Evolutionary conservation across 768 basidiomycete genomes (phyloP), one percentile per base, ranked within the genome.

Genomic region (Leccinum arenicola): DNA sequence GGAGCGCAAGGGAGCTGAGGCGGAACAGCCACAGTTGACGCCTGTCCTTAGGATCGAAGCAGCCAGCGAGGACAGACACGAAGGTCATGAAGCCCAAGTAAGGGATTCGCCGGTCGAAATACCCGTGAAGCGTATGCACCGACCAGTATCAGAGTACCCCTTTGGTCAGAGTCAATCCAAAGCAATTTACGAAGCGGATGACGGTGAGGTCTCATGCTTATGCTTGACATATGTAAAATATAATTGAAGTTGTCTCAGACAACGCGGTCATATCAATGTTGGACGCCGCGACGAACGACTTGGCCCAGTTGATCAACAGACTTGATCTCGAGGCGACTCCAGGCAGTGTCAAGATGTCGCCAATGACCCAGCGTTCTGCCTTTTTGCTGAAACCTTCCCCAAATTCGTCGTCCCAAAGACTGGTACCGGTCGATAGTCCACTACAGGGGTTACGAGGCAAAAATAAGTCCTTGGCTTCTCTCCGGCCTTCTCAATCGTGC

Each of bases 311-410:
- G 4, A 89, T 93, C 70, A 89, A 86, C 61, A 81, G 82, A n/a
- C 78, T 93, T n/a, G 88, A 92, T 63, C 77, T 93, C 4, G 84
- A 91, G 67, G 88, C 89, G 4, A 93, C 91, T 0, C 91, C 90
- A 0, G 77, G 78, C 3, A 83, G 80, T 2, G 77, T 80, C 1
- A 80, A 83, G 35, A 59, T 74, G 54, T 78, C 82, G 2, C 82
- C 84, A 3, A 72, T 79, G 23, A 72, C 68, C 51, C 59, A 64
- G 21, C 58, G 65, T 31, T 67, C 68, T 14, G 61, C 62, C 23
- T 67, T 64, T 66, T 61, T 55, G 19, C 54, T 27, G 21, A 64
- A 56, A 12, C 56, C 63, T 27, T 40, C 59, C 3, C 56, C 64
- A 3, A 68, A 74, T 73, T 49, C 76, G 75, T 45, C 75, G 69